phyloP scores from a whole-genome alignment of 257 asterid genomes.

The Solanum clarkiae region DNA sequence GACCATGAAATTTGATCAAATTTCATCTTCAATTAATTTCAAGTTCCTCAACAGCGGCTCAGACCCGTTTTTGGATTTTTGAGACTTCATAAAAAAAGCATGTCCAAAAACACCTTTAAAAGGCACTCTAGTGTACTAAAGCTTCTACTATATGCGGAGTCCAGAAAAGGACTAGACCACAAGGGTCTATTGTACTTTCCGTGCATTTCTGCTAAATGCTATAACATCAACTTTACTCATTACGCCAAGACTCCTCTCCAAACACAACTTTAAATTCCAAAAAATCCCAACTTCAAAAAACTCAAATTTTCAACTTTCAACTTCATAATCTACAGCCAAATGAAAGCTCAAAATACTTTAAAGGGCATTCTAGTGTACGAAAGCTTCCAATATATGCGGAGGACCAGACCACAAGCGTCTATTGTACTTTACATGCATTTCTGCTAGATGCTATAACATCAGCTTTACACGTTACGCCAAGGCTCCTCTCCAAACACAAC shows the following conservation, averaged over 20 bases:
- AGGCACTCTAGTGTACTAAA: neutral
- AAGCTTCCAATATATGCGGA: neutral
- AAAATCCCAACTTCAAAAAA: neutral
- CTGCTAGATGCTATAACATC: neutral
- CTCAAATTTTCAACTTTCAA: neutral
- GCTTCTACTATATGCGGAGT: neutral
- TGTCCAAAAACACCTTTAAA: neutral
- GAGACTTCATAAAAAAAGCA: neutral
- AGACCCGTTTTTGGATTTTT: neutral
- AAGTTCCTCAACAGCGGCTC: neutral
- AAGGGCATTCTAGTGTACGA: neutral
- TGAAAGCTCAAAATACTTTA: neutral
- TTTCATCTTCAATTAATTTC: neutral
- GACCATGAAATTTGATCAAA: neutral
- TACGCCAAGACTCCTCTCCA: neutral
- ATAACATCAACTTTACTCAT: neutral
- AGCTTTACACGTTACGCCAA: neutral
- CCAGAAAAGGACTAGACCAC: neutral
- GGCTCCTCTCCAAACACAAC: neutral
- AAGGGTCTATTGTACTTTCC: neutral
- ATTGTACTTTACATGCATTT: neutral
- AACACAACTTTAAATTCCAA: neutral
- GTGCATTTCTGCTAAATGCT: neutral
- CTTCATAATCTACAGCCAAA: neutral
- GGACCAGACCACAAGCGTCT: neutral